phyloP scores from a whole-genome alignment of 1,139 yeast species.

The Suhomyces guaymorum region DNA sequence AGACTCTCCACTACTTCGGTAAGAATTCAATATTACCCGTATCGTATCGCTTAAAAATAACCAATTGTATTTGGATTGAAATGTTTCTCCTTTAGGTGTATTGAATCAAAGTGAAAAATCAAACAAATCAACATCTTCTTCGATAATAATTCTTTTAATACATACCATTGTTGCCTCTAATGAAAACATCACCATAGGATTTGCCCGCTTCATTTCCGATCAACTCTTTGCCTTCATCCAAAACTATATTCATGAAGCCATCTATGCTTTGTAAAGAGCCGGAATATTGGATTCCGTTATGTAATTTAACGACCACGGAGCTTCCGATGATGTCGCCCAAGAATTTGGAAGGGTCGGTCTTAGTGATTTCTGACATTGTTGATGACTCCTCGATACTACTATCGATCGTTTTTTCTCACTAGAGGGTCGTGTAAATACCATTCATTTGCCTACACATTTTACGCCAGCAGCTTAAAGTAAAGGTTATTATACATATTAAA shows the following conservation, averaged over 20 bases:
- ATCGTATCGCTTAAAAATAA: too few relatives aligned
- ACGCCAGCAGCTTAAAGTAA: too few relatives aligned
- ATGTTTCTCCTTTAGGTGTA: too few relatives aligned
- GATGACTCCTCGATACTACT: background rate
- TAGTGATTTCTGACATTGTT: slow-evolving; percentile 14
- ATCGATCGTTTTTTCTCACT: slow-evolving; percentile 1
- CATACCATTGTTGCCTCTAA: slow-evolving; percentile 91
- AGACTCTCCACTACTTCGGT: too few relatives aligned
- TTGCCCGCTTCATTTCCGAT: slow-evolving; percentile 55
- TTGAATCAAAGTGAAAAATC: too few relatives aligned
- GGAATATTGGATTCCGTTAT: slow-evolving; percentile 80
- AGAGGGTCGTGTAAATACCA: slow-evolving; percentile 3
- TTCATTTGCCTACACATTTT: background rate
- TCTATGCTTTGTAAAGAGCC: slow-evolving; percentile 86
- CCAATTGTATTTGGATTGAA: too few relatives aligned
- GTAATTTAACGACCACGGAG: slow-evolving; percentile 77
- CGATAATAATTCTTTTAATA: too few relatives aligned
- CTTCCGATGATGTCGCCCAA: slow-evolving; percentile 77
- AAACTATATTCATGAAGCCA: slow-evolving; percentile 94
- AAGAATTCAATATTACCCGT: too few relatives aligned
- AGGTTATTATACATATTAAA: slow-evolving; percentile 3
- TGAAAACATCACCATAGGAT: slow-evolving; percentile 82
- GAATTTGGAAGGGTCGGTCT: slow-evolving; percentile 72
- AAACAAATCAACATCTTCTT: too few relatives aligned
- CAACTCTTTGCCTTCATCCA: slow-evolving; percentile 72